phyloP scores from a whole-genome alignment of 345 rosid genomes.

The Cardamine chenopodiifolia region DNA sequence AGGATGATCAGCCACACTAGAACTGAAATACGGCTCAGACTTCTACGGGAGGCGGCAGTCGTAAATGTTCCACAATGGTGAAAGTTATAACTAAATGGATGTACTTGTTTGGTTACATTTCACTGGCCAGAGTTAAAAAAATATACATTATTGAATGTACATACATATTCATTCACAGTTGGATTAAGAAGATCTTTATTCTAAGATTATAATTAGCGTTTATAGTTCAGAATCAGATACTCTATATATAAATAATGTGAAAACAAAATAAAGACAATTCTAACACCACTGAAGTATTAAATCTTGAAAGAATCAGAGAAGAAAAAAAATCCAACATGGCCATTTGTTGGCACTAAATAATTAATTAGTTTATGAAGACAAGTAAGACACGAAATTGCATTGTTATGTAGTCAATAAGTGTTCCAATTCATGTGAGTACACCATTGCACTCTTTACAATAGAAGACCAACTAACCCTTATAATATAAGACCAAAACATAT shows the following conservation, averaged over 20 bases:
- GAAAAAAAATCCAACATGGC: conserved; percentile 18
- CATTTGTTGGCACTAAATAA: conserved; percentile 16
- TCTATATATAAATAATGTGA: not conserved
- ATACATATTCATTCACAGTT: not conserved
- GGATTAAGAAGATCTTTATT: not conserved
- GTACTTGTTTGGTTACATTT: not conserved
- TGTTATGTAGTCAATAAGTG: not conserved
- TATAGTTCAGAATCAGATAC: not conserved
- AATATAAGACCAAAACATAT: conserved; percentile 9
- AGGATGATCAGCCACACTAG: no score
- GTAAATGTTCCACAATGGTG: not conserved
- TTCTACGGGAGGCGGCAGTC: no score
- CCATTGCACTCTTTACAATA: not conserved
- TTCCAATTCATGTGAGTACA: conserved; percentile 16
- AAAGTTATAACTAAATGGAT: not conserved
- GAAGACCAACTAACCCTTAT: conserved; percentile 8
- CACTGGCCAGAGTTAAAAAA: no score
- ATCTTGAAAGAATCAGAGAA: not conserved
- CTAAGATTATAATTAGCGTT: not conserved
- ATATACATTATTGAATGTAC: not conserved
- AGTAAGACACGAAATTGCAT: conserved; percentile 4
- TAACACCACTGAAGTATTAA: not conserved
- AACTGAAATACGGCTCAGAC: no score
- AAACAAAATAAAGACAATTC: not conserved
- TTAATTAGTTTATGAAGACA: not conserved